Evolutionary conservation across 2,329 filamentous ascomycete genomes (phyloP), one percentile per base, ranked within the genome.

Genomic region (Ceratocystis smalleyi): DNA sequence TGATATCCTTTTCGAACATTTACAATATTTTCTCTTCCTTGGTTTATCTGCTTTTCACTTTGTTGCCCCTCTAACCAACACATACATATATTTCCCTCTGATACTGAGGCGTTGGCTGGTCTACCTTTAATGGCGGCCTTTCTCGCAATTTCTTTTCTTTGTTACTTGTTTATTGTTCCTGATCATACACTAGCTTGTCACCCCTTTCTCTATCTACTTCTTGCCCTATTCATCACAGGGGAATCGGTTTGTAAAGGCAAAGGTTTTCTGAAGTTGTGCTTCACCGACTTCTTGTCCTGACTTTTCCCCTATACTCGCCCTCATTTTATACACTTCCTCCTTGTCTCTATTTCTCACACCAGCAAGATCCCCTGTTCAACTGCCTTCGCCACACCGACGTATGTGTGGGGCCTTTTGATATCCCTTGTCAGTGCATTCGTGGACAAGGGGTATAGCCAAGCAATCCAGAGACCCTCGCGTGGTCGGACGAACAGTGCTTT

Each of bases 341-440:
- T 54, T 45, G n/a, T 43, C 47, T 64, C 32, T 8, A 67, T 69
- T 72, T 59, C 43, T 32, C 45, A 61, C 22, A 47, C 43, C 65
- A 65, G 66, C 63, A 64, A 61, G 49, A 69, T 70, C 24, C 51
- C 51, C 51, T 57, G 51, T 17, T 17, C 51, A 30, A 35, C 51
- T n/a, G 30, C 7, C 35, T 1, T 40, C 3, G 35, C 35, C 35
- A 40, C 35, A n/a, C n/a, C 27, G 12, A 32, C 27, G 35, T 35
- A 24, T 57, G 51, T 27, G 27, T 17, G 32, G 15, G 22, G 19
- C n/a, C 17, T 10, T 24, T 32, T 32, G 6, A 12, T n/a, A 35
- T 30, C 51, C 51, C 51, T 57, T 57, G 51, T 57, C 27, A 15
- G 15, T 57, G 51, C 51, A n/a, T 57, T 24, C 27, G 27, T n/a